These are phyloP conservation scores for Diaporthe humulicola DNA, from an alignment of 2,329 filamentous ascomycete species.

Conservation along the genomic window DNA sequence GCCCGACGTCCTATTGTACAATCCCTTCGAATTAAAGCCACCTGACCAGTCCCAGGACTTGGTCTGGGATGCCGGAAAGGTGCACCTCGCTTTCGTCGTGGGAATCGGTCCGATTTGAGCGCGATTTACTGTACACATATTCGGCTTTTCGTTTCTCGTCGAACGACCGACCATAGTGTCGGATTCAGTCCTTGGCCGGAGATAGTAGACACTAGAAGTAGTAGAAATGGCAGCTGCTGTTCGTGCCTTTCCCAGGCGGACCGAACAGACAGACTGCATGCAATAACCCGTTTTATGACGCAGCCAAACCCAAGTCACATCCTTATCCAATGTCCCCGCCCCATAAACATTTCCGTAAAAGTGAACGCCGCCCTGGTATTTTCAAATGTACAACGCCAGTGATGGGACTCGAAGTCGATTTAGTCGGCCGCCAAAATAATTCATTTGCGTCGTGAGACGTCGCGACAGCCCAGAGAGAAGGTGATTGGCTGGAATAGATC, in stretches of 20 bases:
- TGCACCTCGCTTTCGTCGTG: conserved; percentile 4
- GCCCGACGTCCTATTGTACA: conserved; percentile 30
- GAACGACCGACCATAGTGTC: conserved; percentile 18
- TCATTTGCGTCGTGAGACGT: conserved; percentile 52
- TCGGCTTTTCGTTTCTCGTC: conserved; percentile 32
- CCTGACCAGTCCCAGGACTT: conserved; percentile 9
- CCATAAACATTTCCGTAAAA: conserved; percentile 7
- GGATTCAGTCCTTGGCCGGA: neutral
- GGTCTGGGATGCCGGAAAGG: neutral
- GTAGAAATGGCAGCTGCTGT: conserved; percentile 35
- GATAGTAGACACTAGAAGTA: conserved; percentile 39
- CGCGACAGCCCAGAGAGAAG: conserved; percentile 31
- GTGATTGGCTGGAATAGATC: neutral
- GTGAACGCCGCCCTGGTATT: conserved; percentile 61
- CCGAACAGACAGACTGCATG: conserved; percentile 29
- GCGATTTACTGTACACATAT: conserved; percentile 27
- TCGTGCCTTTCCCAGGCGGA: conserved; percentile 6
- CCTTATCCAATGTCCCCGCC: conserved; percentile 1
- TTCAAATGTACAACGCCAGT: conserved; percentile 51
- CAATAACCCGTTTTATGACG: conserved; percentile 34
- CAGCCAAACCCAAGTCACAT: conserved; percentile 20
- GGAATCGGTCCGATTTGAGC: conserved; percentile 18
- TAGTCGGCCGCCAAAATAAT: conserved; percentile 40
- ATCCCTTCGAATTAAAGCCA: conserved; percentile 22
- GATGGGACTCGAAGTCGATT: conserved; percentile 50